Conservation (phyloP, 1,139 yeast species). For the Komagataea norvegica region DNA sequence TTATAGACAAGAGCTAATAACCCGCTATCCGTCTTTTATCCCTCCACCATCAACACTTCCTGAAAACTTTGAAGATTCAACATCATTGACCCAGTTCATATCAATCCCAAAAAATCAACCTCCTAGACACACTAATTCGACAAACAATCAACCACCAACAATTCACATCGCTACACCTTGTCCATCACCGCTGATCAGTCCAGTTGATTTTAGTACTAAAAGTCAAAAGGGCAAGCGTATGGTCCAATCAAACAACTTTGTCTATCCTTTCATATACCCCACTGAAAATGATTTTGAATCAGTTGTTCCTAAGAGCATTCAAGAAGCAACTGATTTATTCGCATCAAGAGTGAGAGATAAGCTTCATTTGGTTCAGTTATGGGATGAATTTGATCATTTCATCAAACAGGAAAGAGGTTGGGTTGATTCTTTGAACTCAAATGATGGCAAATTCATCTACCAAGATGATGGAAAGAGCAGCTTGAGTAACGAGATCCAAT, state of each 20-base stretch:
- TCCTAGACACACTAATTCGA: constrained; percentile 45
- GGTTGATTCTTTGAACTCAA: constrained; percentile 27
- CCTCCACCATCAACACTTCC: constrained; percentile 47
- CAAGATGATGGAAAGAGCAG: constrained; percentile 10
- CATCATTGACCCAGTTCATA: constrained; percentile 52
- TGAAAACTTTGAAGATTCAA: constrained; percentile 42
- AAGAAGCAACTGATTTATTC: constrained; percentile 71
- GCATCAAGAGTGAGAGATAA: constrained; percentile 59
- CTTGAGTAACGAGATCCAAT: constrained; percentile 34
- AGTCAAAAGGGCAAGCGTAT: constrained; percentile 53
- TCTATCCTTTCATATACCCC: constrained; percentile 79
- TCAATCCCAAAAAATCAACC: constrained; percentile 54
- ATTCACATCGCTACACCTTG: constrained; percentile 85
- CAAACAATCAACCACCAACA: constrained; percentile 55
- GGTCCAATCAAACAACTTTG: constrained; percentile 74
- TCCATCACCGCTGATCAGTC: constrained; percentile 76
- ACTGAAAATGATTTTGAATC: constrained; percentile 30
- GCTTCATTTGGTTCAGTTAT: constrained; percentile 55
- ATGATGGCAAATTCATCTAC: constrained; percentile 16
- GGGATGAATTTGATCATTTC: constrained; percentile 66
- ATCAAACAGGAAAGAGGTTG: constrained; percentile 77
- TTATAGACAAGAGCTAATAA: constrained; percentile 66
- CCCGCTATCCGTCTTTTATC: constrained; percentile 68
- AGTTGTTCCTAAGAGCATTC: constrained; percentile 64
- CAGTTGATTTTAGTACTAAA: constrained; percentile 34